Percentiles rank a stretch among this genome's conserved stretches.
These are phyloP conservation scores for Huntiella moniliformis DNA, from an alignment of 2,329 filamentous ascomycete species.

Conservation along the genomic window DNA sequence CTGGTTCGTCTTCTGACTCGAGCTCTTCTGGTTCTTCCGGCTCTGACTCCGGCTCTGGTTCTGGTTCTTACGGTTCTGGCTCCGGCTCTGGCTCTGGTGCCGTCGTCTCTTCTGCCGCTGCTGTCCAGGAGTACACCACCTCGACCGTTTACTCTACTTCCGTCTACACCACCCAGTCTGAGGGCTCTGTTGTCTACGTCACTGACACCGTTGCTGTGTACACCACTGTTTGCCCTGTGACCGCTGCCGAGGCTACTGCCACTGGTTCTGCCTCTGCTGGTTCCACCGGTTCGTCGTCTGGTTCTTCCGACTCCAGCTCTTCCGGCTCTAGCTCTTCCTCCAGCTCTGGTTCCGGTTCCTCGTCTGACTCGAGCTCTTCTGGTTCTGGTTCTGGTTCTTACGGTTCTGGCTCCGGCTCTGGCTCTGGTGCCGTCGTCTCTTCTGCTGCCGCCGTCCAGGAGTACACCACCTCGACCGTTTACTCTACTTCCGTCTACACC, in stretches of 20 bases:
- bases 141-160: slow-evolving; percentile 5
- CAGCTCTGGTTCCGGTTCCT: slow-evolving; percentile 17
- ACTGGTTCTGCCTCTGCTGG: background rate
- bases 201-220: slow-evolving; percentile 24
- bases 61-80: background rate
- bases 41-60: background rate
- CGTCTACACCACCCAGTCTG: slow-evolving; percentile 12
- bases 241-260: slow-evolving; percentile 16
- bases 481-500: slow-evolving; percentile 3
- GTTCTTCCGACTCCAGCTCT: background rate
- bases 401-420: slow-evolving; percentile 16
- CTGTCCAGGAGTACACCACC: slow-evolving; percentile 2
- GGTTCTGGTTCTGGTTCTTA: background rate
- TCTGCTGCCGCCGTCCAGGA: background rate
- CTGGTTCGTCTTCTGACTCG: background rate
- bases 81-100: background rate
- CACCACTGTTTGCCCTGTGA: slow-evolving; percentile 27
- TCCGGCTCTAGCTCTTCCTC: background rate
- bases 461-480: slow-evolving; percentile 7
- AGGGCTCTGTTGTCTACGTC: slow-evolving; percentile 19
- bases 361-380: slow-evolving; percentile 18
- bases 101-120: background rate
- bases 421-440: background rate
- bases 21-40: background rate
- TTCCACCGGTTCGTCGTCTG: slow-evolving; percentile 11